Evolutionary conservation across 192 early-diverging fungal species (phyloP), one percentile per base, ranked within the genome.

Genomic region (Backusella parvicylindrica): DNA sequence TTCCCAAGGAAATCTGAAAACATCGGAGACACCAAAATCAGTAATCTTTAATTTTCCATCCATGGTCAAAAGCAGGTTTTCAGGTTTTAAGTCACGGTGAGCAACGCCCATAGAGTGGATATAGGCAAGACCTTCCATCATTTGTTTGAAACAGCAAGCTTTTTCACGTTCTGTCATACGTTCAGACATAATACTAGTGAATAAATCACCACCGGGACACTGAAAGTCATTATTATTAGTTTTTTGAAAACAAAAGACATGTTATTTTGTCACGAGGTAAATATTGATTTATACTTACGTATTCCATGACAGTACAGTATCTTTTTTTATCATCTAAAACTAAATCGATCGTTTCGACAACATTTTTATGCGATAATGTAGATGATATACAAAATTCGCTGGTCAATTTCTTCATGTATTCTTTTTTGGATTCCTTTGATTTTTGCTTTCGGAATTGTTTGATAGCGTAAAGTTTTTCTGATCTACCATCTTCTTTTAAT

Each of bases 11-110:
- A 91, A 90, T 69, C 92, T 87, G 86, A 98, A 99, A 12, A 99
- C 98, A 76, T 96, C 95, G 6, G 93, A 93, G 18, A 98, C 96
- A 53, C 98, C 98, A 90, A 99, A 99, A 86, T 99, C 98, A 13
- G 97, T 97, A 81, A 99, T 96, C 84, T 99, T 99, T 72, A 99
- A 75, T 37, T 87, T 89, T 76, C 92, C 91, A 41, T 89, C 81
- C 2, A 81, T 84, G 75, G 96, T 94, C 68, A 99, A 83, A 36
- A 99, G 85, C 56, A 98, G 68, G 85, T 99, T 99, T 83, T 99
- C 90, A 23, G 92, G 89, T 78, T 92, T 92, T 78, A 92, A 86
- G 74, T 94, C 91, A 70, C 91, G 90, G 81, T 99, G 98, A 67
- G 96, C 95, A 8, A 99, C 98, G 73, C 98, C 98, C 86, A 96